phyloP scores from a whole-genome alignment of 176 grass and related monocot species.

The Hsuehochloa calcarea region DNA sequence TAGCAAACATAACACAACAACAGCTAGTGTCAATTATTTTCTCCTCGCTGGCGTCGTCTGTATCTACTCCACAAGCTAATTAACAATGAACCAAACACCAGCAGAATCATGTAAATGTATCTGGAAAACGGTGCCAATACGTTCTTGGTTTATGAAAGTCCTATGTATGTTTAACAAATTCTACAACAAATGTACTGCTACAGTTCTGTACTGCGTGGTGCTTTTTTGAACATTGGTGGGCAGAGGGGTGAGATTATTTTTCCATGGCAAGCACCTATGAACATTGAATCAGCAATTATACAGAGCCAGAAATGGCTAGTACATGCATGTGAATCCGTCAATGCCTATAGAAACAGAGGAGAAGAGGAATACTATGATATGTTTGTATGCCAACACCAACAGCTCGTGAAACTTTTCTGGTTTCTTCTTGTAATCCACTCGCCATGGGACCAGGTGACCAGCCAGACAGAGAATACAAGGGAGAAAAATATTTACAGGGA shows the following conservation, averaged over 20 bases:
- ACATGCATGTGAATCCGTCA: conserved; percentile 28
- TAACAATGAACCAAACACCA: background rate
- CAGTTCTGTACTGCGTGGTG: background rate
- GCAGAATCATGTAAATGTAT: background rate
- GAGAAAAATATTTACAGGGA: background rate
- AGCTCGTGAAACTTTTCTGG: background rate
- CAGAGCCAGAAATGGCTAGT: background rate
- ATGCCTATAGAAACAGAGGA: conserved; percentile 2
- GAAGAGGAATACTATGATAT: background rate
- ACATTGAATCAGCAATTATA: background rate
- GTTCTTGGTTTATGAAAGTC: background rate
- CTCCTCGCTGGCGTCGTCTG: background rate
- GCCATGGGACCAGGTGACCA: background rate
- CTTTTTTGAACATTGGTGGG: background rate
- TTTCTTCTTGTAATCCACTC: background rate
- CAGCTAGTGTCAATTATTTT: background rate
- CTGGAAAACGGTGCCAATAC: background rate
- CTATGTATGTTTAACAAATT: background rate
- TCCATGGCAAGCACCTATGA: background rate
- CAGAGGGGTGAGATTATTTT: background rate
- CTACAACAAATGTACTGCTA: background rate
- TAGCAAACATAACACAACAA: background rate
- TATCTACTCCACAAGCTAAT: background rate
- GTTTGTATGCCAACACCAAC: background rate
- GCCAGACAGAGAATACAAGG: background rate